Base-by-base conservation (phyloP, 805 yeast genomes). In the Candida pini region DNA sequence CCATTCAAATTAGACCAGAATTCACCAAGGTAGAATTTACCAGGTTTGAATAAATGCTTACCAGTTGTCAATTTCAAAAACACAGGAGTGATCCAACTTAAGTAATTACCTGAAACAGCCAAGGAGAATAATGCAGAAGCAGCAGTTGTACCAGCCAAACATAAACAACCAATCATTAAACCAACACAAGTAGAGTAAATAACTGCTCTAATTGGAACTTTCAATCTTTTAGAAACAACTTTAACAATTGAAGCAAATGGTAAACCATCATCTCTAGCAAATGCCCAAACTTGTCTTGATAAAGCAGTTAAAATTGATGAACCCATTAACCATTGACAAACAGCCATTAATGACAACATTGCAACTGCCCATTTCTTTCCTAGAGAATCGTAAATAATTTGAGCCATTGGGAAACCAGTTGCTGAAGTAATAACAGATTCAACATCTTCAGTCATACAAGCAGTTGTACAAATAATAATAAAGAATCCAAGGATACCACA, bases 201-300 rank as follows among this genome's bases (percentile, higher is more conserved):
- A 28, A 79, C 71, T 2, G 89, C 87, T 46, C 78, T 67, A 18
- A 78, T 55, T 12, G 92, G 90, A 19, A 78, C 82, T n/a, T 70
- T 64, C 24, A 72, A 58, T 38, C 54, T 68, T 34, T 70, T 64
- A 48, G 81, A 64, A 28, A 82, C 83, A 28, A 62, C 70, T 44
- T 78, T 75, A 41, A 81, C 67, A 49, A 63, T 63, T 27, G 64
- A 57, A 10, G 80, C 68, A 42, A 78, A 62, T 7, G 89, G 89
- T 37, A 81, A 65, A 12, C 87, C 88, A 47, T 79, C 78, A 54
- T 81, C 90, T 61, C 90, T 72, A 26, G 85, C 77, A 55, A 80
- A 78, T 1, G 87, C 86, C 77, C 82, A 81, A 32, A 78, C 67
- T 54, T 80, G 87, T 56, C 88, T 70, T 5, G 84, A 77, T 6